These are phyloP conservation scores for Solanum verrucosum DNA, from an alignment of 257 asterid genomes.

Conservation along the genomic window DNA sequence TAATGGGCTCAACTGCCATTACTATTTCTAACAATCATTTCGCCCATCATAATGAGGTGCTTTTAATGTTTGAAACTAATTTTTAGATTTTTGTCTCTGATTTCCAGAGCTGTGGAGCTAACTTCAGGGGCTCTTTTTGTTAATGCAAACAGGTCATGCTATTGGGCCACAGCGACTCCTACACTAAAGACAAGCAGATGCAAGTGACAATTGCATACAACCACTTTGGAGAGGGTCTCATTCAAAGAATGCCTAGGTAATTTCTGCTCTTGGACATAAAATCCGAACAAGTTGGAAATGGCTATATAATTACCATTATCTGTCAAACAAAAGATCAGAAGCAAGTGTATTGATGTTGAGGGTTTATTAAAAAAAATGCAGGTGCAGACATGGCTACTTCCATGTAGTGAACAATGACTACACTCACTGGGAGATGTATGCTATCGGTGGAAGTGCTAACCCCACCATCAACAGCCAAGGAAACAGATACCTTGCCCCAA, in stretches of 20 bases:
- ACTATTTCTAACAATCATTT: conserved; percentile 83
- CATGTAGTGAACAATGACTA: conserved; percentile 97
- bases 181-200: conserved; percentile 75
- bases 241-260: conserved; percentile 97
- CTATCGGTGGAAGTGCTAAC: conserved; percentile 84
- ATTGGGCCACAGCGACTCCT: conserved; percentile 92
- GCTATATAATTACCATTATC: neutral
- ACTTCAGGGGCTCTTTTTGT: neutral
- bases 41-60: conserved; percentile 89
- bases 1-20: conserved; percentile 89
- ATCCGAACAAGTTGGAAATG: neutral
- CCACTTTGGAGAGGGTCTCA: conserved; percentile 90
- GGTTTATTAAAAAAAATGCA: conserved; percentile 18
- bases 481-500: conserved; percentile 79
- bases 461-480: conserved; percentile 97
- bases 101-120: neutral
- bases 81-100: neutral
- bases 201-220: conserved; percentile 93
- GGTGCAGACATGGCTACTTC: conserved; percentile 90
- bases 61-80: neutral
- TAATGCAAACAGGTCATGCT: conserved; percentile 61
- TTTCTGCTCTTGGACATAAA: neutral
- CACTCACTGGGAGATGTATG: conserved; percentile 98
- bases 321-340: neutral
- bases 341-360: neutral